Conservation (phyloP, 75 land plant species). For the Ceratopteris richardii region DNA sequence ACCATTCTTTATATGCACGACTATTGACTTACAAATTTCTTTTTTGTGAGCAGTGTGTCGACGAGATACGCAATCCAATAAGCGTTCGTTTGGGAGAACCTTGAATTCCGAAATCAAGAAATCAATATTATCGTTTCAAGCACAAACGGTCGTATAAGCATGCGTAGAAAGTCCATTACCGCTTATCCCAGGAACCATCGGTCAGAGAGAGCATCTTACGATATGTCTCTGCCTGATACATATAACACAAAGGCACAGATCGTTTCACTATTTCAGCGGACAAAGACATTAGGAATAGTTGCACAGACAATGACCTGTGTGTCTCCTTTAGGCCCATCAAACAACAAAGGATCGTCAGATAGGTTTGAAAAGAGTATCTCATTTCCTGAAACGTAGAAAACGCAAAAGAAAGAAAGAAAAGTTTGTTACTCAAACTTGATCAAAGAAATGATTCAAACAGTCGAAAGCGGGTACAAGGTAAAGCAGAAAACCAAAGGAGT, state of each 20-base stretch:
- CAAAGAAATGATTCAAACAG: too few relatives aligned
- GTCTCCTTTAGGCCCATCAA: slow-evolving; percentile 84
- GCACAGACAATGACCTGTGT: slow-evolving; percentile 46
- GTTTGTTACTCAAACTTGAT: too few relatives aligned
- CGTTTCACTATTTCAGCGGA: not conserved
- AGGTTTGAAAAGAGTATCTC: slow-evolving; percentile 70
- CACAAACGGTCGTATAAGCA: not conserved
- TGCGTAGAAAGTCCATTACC: too few relatives aligned
- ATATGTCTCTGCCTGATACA: slow-evolving; percentile 79
- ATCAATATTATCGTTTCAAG: not conserved
- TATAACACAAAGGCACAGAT: slow-evolving; percentile 1
- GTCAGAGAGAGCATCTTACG: slow-evolving; percentile 72
- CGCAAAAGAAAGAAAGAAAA: not conserved
- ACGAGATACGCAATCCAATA: slow-evolving; percentile 82
- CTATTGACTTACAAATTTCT: slow-evolving; percentile 94
- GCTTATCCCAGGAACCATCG: slow-evolving; percentile 78
- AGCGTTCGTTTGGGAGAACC: slow-evolving; percentile 81
- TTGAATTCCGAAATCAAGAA: slow-evolving; percentile 10
- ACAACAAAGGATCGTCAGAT: slow-evolving; percentile 71
- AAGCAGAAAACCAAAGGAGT: too few relatives aligned
- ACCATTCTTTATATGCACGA: too few relatives aligned
- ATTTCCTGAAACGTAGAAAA: slow-evolving; percentile 72
- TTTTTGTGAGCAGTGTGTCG: slow-evolving; percentile 73
- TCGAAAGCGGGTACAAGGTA: too few relatives aligned
- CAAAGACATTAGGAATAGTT: not conserved